Conservation (phyloP, 768 basidiomycete genomes). For the Pholiota microspora region DNA sequence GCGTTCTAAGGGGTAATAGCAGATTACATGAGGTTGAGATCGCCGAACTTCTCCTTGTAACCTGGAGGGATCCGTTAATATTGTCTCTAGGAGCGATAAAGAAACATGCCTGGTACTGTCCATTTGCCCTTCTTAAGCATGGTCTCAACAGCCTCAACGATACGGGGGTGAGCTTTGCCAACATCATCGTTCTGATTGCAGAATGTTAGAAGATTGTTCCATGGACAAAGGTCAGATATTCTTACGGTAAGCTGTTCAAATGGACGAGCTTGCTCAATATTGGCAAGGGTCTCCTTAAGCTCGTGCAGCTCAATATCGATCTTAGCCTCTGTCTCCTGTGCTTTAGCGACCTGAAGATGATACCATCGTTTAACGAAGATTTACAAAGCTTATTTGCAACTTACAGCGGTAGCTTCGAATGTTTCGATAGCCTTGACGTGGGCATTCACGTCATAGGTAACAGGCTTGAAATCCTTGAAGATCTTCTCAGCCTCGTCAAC, state of each 20-base stretch:
- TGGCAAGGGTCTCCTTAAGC: constrained; percentile 89
- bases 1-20: constrained; percentile 7
- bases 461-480: constrained; percentile 87
- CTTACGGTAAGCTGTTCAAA: constrained; percentile 95
- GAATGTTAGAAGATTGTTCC: background rate
- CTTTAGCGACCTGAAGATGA: constrained; percentile 69
- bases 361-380: background rate
- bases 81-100: background rate
- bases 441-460: constrained; percentile 86
- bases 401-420: constrained; percentile 93
- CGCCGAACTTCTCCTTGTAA: constrained; percentile 96
- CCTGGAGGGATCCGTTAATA: constrained; percentile 36
- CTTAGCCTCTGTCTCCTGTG: constrained; percentile 85
- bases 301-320: constrained; percentile 90
- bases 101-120: constrained; percentile 81
- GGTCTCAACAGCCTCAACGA: constrained; percentile 85
- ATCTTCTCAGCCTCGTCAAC: constrained; percentile 92
- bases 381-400: constrained; percentile 16
- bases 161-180: constrained; percentile 88
- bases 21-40: constrained; percentile 83
- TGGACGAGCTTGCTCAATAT: constrained; percentile 96
- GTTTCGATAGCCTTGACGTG: constrained; percentile 95
- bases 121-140: constrained; percentile 99
- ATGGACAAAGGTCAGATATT: constrained; percentile 12
- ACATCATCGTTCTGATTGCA: constrained; percentile 77